These are phyloP conservation scores for Cudoniella acicularis DNA, from an alignment of 495 filamentous ascomycete species.

Conservation along the genomic window DNA sequence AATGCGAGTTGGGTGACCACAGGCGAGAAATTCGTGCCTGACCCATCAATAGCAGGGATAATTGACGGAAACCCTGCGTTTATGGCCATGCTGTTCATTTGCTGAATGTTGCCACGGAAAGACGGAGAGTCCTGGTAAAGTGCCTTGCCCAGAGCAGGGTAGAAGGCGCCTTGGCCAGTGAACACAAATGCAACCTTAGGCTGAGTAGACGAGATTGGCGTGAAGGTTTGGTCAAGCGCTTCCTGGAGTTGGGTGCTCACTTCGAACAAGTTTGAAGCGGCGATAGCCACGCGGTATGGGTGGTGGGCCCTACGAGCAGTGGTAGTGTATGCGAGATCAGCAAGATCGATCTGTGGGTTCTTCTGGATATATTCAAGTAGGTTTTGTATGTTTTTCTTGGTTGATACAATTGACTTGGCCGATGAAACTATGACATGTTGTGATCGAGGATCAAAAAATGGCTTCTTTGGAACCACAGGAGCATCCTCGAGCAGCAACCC, in stretches of 20 bases:
- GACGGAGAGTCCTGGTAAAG: no score
- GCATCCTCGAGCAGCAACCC: constrained; percentile 58
- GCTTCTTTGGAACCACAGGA: constrained; percentile 25
- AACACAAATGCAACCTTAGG: constrained; percentile 58
- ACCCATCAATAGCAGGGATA: no score
- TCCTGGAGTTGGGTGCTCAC: constrained; percentile 8
- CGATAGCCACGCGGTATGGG: constrained; percentile 61
- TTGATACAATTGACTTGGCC: constrained; percentile 50
- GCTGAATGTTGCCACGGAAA: no score
- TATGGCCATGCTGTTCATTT: no score
- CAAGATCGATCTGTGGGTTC: constrained; percentile 45
- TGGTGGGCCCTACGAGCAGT: constrained; percentile 77
- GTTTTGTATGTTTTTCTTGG: constrained; percentile 45
- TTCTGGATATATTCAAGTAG: constrained; percentile 29
- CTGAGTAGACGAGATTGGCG: not conserved
- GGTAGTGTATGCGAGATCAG: constrained; percentile 68
- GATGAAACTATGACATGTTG: constrained; percentile 55
- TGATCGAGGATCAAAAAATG: constrained; percentile 40
- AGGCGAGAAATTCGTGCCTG: no score
- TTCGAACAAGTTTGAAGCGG: no score
- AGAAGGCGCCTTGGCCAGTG: constrained; percentile 69
- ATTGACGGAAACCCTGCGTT: no score
- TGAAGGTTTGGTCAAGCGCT: not conserved
- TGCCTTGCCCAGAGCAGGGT: no score
- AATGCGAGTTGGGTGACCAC: constrained; percentile 76